Conservation (phyloP, 192 early-diverging fungal genomes). For the Rhizoclosmatium globosum region DNA sequence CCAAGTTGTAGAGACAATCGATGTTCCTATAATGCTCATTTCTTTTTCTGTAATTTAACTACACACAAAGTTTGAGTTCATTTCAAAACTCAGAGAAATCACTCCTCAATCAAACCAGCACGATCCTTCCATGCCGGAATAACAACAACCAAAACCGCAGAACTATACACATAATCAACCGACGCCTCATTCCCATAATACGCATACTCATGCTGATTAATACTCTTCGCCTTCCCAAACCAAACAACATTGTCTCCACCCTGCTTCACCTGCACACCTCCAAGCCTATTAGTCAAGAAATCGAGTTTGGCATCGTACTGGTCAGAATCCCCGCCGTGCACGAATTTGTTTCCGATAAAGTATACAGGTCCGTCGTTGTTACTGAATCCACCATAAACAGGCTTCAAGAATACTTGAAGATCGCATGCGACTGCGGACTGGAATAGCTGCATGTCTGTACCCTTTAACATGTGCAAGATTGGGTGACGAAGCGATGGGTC, state of each 20-base stretch:
- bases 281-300: background rate
- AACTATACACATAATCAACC: background rate
- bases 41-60: too few species aligned
- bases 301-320: background rate
- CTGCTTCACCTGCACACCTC: background rate
- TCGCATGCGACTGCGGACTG: background rate
- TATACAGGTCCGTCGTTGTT: background rate
- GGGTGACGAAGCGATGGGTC: background rate
- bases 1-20: too few species aligned
- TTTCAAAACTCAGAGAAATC: too few species aligned
- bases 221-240: background rate
- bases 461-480: background rate
- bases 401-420: conserved; percentile 3
- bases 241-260: conserved; percentile 2
- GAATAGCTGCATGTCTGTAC: background rate
- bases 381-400: background rate
- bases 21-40: too few species aligned
- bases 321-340: background rate
- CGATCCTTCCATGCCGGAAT: background rate
- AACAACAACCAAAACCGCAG: background rate
- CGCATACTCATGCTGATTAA: background rate
- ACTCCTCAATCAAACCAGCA: background rate
- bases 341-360: background rate
- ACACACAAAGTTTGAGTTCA: too few species aligned
- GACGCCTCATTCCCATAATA: conserved; percentile 15